Evolutionary conservation across 148 eudicot species (phyloP), one percentile per base, ranked within the genome.

Genomic region (Polygonum maritimum): DNA sequence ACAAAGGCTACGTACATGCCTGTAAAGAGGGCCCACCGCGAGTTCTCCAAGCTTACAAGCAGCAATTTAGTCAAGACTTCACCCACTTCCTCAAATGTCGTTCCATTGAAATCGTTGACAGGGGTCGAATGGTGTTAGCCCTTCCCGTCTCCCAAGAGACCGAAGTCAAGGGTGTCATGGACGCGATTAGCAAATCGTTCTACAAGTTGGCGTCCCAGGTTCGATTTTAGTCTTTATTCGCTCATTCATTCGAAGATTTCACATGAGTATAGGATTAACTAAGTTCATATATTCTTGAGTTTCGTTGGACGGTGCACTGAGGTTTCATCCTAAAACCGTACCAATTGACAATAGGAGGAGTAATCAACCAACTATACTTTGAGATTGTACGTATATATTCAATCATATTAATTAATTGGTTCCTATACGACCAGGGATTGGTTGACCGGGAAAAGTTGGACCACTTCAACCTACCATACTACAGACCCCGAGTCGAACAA

Each of bases 1-100:
- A 75, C 35, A 76, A 76, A 44, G 78, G 78, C 4, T 57, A 41
- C 19, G 45, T 76, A n/a, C 31, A 62, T n/a, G 63, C 45, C 0
- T 12, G 71, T 5, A 63, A 76, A 31, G 63, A 48, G 41, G 41
- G 78, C 54, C 52, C 78, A 8, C 8, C 51, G 3, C 36, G 22
- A 31, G 72, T 76, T 18, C 40, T 54, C n/a, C 4, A 76, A 7
- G 78, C 71, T 36, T 76, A 76, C 40, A n/a, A 14, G 22, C 7
- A 14, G 2, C 78, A 76, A n/a, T 76, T 76, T 35, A 8, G 33
- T 2, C 44, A 33, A 39, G 67, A 60, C 67, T 60, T 60, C 67
- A 26, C 36, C 13, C 14, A 11, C 15, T 60, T 60, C 35, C 15
- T 76, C 39, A 62, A n/a, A 48, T 63, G 31, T 15, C 71, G 78